A percentile compares a stretch with the other conserved stretches of the same genome.
These are phyloP conservation scores for Cucurbita argyrosperma DNA, from an alignment of 306 rosid species.

Conservation along the genomic window DNA sequence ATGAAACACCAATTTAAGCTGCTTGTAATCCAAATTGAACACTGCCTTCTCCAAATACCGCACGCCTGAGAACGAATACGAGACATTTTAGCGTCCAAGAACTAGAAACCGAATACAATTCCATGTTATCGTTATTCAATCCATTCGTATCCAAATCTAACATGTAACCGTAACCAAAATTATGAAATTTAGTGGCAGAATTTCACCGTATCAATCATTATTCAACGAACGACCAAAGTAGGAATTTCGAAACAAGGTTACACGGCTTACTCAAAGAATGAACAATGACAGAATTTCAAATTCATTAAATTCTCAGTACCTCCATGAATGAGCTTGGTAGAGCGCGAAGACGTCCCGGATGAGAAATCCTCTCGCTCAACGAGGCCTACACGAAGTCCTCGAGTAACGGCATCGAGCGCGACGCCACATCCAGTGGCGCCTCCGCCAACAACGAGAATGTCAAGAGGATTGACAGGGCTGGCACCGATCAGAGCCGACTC, in stretches of 20 bases:
- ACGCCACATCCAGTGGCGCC: constrained; percentile 92
- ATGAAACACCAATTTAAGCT: constrained; percentile 87
- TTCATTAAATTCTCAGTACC: constrained; percentile 23
- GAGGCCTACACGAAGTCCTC: constrained; percentile 89
- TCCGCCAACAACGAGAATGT: constrained; percentile 83
- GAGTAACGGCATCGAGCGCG: constrained; percentile 69
- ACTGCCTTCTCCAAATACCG: constrained; percentile 98
- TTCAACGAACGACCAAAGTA: background rate
- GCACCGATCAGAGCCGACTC: constrained; percentile 54
- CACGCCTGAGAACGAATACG: constrained; percentile 43
- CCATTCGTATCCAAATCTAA: background rate
- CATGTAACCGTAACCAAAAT: background rate
- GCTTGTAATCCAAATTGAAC: constrained; percentile 83
- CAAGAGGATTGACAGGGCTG: constrained; percentile 50
- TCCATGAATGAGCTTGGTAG: constrained; percentile 97
- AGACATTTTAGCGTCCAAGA: constrained; percentile 3
- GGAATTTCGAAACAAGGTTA: background rate
- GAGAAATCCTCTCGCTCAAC: constrained; percentile 95
- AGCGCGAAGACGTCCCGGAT: constrained; percentile 91
- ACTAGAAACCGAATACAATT: constrained; percentile 1
- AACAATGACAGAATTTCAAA: background rate
- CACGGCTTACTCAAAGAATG: background rate
- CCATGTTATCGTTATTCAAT: background rate
- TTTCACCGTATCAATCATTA: background rate
- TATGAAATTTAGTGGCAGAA: background rate